Evolutionary conservation across 1,139 yeast species (phyloP), one percentile per base, ranked within the genome.

Genomic region (Suzukiozyma palmioleophila): DNA sequence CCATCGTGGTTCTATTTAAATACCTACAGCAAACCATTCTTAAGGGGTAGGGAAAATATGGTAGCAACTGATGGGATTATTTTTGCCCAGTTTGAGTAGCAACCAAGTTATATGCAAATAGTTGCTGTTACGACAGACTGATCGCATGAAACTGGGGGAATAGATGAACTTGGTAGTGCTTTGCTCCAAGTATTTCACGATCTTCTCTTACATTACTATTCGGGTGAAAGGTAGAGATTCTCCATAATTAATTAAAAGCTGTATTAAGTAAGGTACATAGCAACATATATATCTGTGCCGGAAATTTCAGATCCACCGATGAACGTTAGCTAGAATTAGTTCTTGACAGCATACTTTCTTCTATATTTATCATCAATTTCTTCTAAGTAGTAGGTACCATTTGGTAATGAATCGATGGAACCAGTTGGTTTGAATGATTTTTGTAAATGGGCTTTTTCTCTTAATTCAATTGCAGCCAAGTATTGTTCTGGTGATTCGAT

Each of bases 381-480:
- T 47, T 79, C 76, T 62, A 94, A 77, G 68, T 92, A 94, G 72
- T 87, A 94, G 43, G 90, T 76, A 42, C 97, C 97, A 33, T 71
- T 49, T 44, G 77, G 73, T 53, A 94, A 69, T 57, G 76, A 70
- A 21, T 86, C 96, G 51, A 80, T 70, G 32, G 83, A 70, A 39
- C 98, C 97, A 43, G 73, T 62, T 50, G 98, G 98, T 59, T 73
- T 69, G 73, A 77, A 84, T 50, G 72, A 66, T 66, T 89, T 88
- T 66, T 87, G 78, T 61, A 88, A 73, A 58, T 88, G 96, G 32
- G 92, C 86, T 57, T 80, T 76, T 71, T 94, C 98, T 71, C 99
- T 88, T 51, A 86, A 75, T 33, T 69, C 84, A 53, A 92, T 78
- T 36, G 94, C 92, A 36, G 71, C 79, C 59, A 90, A 84, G 68